Base-by-base conservation (phyloP, 2,329 filamentous ascomycete species). In the Ascochyta clinopodiicola region DNA sequence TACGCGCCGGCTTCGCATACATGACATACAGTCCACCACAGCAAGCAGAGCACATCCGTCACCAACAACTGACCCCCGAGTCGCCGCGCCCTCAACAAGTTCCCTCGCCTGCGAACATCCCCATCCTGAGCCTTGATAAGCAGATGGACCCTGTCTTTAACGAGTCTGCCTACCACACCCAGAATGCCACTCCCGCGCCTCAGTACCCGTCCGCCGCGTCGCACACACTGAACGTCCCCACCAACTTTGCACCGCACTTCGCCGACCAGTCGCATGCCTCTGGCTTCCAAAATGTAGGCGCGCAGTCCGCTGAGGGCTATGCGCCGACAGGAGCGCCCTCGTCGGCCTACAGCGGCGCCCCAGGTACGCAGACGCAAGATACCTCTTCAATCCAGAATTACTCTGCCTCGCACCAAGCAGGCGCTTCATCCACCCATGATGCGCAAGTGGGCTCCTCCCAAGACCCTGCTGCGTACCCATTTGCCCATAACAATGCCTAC, bases 141-240 rank as follows among this genome's bases (percentile, higher is more conserved):
- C 87, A 89, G 77, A 90, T 86, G 84, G 87, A 91, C 76, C 86
- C 86, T 50, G 78, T 84, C 65, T 88, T 89, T 80, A 87, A 88
- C 77, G 86, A 88, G 73, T 86, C 86, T 51, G 81, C 86, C 49
- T 82, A 82, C 59, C 84, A 85, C 79, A 83, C 79, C 68, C 73
- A 70, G 51, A 57, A 56, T 60, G 50, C 51, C 38, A 48, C 65
- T 56, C 69, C 70, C n/a, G 58, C 71, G 27, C 64, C 66, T 38
- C 74, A 66, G 61, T 73, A 67, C 60, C 64, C 66, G 61, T 51
- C 47, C 19, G 71, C 70, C 51, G 71, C 72, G 47, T 66, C 68
- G 40, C 70, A 74, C 36, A 67, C 68, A 47, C 63, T 67, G 51
- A 72, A 61, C 66, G 59, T 65, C 31, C 62, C 67, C 46, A 63